Evolutionary conservation across 2,329 filamentous ascomycete genomes (phyloP).

Genomic region (Neopestalotiopsis clavispora): DNA sequence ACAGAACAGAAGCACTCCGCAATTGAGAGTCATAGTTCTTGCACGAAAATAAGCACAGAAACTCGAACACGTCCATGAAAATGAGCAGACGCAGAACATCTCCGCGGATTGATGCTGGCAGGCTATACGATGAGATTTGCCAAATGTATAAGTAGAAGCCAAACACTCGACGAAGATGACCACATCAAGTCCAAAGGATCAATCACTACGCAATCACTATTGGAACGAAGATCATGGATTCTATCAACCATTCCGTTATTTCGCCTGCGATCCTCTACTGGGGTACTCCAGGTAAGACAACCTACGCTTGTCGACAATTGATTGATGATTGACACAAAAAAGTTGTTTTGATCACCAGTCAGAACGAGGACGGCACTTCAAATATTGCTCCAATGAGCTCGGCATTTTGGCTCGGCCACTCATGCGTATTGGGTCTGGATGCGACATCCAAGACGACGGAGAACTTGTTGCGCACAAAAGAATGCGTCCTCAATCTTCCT

Average conservation of each 20-base stretch:
- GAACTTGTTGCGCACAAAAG: conserved; percentile 44
- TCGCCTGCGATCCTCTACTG: conserved; percentile 46
- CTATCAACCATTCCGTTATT: conserved; percentile 30
- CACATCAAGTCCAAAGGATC: not conserved
- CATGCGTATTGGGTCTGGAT: conserved; percentile 46
- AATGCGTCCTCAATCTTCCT: conserved; percentile 49
- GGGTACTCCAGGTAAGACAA: conserved; percentile 36
- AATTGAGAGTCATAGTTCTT: not conserved
- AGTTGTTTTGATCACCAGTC: conserved; percentile 43
- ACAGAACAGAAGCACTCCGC: not conserved
- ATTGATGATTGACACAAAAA: not conserved
- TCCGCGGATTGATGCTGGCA: too few relatives aligned
- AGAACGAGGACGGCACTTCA: conserved; percentile 44
- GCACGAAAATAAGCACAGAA: not conserved
- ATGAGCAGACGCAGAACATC: too few relatives aligned
- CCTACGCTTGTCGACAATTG: not conserved
- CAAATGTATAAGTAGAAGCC: not conserved
- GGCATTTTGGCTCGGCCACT: conserved; percentile 48
- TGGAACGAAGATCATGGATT: not conserved
- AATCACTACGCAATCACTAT: not conserved
- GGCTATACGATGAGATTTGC: too few relatives aligned
- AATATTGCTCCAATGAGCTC: conserved; percentile 51
- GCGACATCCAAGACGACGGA: conserved; percentile 41
- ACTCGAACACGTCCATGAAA: not conserved
- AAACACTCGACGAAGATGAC: not conserved